Conservation (phyloP, 2,329 filamentous ascomycete species). For the Epichloe bromicola region DNA sequence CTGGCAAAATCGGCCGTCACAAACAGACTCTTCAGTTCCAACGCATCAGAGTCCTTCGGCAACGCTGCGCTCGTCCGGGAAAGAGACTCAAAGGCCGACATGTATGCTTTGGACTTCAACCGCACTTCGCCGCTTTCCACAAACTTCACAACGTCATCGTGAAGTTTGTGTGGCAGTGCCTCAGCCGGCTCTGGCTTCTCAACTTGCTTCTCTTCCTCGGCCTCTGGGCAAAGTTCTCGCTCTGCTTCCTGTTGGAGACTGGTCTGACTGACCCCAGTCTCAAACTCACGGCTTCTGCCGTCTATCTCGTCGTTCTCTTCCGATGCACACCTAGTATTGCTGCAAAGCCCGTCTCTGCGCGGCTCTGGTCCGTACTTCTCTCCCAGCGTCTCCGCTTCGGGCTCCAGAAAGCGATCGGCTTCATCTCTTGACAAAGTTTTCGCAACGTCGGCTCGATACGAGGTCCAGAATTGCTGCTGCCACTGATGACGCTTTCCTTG, state of each 20-base stretch:
- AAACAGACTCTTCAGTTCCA: constrained; percentile 7
- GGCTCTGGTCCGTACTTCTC: not conserved
- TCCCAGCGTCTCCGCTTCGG: not conserved
- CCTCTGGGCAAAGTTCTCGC: constrained; percentile 51
- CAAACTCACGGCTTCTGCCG: not conserved
- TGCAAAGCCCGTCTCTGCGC: not conserved
- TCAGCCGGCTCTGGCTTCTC: constrained; percentile 27
- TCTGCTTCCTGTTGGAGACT: constrained; percentile 45
- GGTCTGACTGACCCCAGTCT: not conserved
- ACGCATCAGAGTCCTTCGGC: constrained; percentile 3
- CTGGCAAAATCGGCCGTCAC: constrained; percentile 11
- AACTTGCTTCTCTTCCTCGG: constrained; percentile 44
- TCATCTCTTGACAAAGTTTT: not conserved
- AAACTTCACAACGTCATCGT: constrained; percentile 24
- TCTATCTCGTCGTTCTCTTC: not conserved
- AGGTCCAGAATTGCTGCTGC: not conserved
- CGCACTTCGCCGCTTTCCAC: constrained; percentile 4
- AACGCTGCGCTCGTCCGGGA: constrained; percentile 9
- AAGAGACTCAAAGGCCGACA: constrained; percentile 10
- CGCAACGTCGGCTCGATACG: not conserved
- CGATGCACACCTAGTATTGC: not conserved
- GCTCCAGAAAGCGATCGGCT: constrained; percentile 1
- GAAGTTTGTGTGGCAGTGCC: constrained; percentile 28
- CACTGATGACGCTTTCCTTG: not conserved
- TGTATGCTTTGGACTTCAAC: not conserved